Evolutionary conservation across 371 early-diverging fungal genomes (phyloP).

Genomic region (Rhizopus stolonifer): DNA sequence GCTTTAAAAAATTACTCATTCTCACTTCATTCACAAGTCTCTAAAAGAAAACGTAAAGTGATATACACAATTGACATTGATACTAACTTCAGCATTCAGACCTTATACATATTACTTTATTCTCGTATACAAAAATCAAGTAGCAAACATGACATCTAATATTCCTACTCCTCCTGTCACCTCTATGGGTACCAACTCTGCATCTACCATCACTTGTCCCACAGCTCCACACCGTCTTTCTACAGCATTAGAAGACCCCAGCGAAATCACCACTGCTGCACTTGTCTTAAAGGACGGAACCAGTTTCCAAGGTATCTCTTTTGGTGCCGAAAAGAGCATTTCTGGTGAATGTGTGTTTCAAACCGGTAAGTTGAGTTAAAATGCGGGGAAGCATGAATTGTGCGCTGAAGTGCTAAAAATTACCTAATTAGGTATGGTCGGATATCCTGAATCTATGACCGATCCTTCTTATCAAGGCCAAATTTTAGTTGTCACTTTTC

Average conservation of each 20-base stretch:
- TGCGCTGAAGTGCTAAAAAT: not conserved
- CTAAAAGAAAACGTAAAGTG: not conserved
- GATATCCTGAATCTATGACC: constrained; percentile 93
- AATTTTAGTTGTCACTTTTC: constrained; percentile 90
- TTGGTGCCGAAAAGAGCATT: constrained; percentile 89
- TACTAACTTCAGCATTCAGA: not conserved
- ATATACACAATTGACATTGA: not conserved
- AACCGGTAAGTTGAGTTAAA: constrained; percentile 70
- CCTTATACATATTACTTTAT: not conserved
- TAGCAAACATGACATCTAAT: constrained; percentile 34
- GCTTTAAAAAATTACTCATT: constrained; percentile 1
- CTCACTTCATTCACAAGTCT: not conserved
- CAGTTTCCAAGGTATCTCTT: constrained; percentile 86
- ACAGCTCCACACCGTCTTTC: constrained; percentile 55
- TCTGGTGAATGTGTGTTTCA: constrained; percentile 98
- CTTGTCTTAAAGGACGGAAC: constrained; percentile 86
- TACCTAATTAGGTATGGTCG: constrained; percentile 49
- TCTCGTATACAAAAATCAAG: not conserved
- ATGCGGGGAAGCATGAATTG: not conserved
- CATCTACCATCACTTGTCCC: constrained; percentile 27
- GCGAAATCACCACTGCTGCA: constrained; percentile 58
- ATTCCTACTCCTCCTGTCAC: constrained; percentile 41
- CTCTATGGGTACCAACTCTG: constrained; percentile 37
- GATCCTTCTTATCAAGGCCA: constrained; percentile 96
- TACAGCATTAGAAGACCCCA: constrained; percentile 51